Base-by-base conservation (phyloP, 2,329 filamentous ascomycete genomes). In the Thelonectria discophora region DNA sequence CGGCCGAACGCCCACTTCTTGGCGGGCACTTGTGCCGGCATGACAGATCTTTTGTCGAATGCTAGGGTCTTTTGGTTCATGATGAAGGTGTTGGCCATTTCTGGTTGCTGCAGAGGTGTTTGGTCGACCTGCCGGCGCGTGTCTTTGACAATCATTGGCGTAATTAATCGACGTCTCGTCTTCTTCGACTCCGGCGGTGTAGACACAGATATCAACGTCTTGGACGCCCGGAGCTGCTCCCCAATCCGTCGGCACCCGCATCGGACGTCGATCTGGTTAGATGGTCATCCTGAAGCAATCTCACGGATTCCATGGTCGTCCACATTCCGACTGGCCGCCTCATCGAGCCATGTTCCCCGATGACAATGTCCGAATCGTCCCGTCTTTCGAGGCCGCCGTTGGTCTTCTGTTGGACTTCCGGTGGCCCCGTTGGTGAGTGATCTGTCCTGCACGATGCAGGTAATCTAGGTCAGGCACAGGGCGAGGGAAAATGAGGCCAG, bases 311-410 rank as follows among this genome's bases (percentile, higher is more conserved):
- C 7, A 13, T 37, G 7, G 7, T 42, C 40, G 43, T 52, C 42
- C 55, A 17, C 20, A 54, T 65, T 65, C 66, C 45, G 55, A 55
- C 58, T 59, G 43, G 56, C 48, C 58, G 50, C 55, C 48, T 43
- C 21, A 39, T 42, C 24, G 21, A 42, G 51, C 57, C 49, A 58
- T 56, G 27, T 30, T 37, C 40, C 39, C 62, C 52, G 55, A 52
- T 48, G 17, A 27, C 32, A 60, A 50, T 54, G 43, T 60, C 67
- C 65, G 65, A 70, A 24, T 60, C 52, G 51, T 57, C 55, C 64
- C 39, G 48, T 55, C 47, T 37, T 45, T 52, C 18, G 46, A 57
- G 52, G 60, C 52, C 49, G 43, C 48, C 51, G 56, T 60, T 66
- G 46, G 58, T 52, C 54, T 63, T 52, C 12, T 12, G 6, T 11